phyloP scores from a whole-genome alignment of 768 basidiomycete species.

The Multifurca ochricompacta region DNA sequence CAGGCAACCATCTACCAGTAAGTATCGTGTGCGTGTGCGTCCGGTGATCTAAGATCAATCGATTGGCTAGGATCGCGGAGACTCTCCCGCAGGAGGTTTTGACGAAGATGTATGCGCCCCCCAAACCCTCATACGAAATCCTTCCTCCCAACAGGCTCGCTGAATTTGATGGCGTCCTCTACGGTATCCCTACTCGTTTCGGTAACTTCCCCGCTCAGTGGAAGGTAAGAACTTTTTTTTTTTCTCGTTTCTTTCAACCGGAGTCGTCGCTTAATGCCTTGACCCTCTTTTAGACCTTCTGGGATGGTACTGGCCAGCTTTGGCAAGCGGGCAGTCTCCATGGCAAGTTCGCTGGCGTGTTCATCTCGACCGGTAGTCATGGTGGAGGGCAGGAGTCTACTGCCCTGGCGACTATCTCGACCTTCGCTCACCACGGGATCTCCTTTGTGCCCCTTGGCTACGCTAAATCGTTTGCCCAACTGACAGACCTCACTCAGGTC shows the following conservation, averaged over 20 bases:
- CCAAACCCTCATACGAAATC: conserved; percentile 67
- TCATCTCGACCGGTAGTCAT: conserved; percentile 63
- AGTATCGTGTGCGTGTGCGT: conserved; percentile 14
- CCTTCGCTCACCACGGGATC: conserved; percentile 66
- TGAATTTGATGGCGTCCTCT: conserved; percentile 62
- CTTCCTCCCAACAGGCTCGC: conserved; percentile 47
- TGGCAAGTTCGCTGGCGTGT: conserved; percentile 71
- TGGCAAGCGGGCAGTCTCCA: conserved; percentile 53
- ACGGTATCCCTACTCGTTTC: conserved; percentile 76
- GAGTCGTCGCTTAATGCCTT: background rate
- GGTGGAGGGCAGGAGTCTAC: conserved; percentile 80
- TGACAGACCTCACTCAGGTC: conserved; percentile 39
- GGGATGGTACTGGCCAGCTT: conserved; percentile 64
- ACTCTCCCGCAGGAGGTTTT: conserved; percentile 68
- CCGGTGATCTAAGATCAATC: background rate
- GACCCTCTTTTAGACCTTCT: conserved; percentile 46
- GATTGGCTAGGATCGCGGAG: conserved; percentile 55
- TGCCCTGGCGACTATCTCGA: conserved; percentile 42
- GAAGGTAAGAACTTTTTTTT: conserved; percentile 40
- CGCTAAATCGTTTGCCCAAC: conserved; percentile 35
- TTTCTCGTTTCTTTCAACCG: background rate
- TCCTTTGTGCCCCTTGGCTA: conserved; percentile 70
- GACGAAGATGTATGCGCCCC: conserved; percentile 57
- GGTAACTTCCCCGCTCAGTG: conserved; percentile 76
- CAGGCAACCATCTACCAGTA: conserved; percentile 41